These are phyloP conservation scores for Phyllosticta citriasiana DNA, from an alignment of 2,329 filamentous ascomycete genomes.

Conservation along the genomic window DNA sequence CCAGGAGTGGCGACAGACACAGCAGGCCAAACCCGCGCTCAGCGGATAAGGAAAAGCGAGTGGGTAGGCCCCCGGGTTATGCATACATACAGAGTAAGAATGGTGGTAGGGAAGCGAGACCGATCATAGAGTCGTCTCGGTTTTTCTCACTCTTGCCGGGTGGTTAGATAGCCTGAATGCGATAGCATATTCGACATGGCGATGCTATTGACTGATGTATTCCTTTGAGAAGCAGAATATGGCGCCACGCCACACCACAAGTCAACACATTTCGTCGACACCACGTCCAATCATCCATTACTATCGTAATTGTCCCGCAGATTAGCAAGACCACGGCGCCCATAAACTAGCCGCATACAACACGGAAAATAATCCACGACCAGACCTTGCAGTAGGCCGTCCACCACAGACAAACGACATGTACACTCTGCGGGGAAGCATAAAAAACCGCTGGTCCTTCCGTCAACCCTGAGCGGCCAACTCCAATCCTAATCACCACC, in stretches of 20 bases:
- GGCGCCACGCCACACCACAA: neutral
- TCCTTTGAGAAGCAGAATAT: neutral
- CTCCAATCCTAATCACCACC: neutral
- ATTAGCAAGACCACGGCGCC: neutral
- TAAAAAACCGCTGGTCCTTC: no score
- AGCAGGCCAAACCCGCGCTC: neutral
- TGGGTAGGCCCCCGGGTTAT: neutral
- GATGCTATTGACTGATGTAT: neutral
- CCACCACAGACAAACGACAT: no score
- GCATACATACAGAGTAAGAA: neutral
- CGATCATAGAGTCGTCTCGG: neutral
- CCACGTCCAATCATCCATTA: neutral
- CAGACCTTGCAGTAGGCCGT: no score
- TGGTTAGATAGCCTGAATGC: neutral
- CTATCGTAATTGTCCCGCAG: neutral
- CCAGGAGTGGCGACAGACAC: neutral
- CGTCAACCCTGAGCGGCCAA: no score
- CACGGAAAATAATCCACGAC: neutral
- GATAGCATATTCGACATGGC: neutral
- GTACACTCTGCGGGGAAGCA: no score
- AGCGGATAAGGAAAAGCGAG: neutral
- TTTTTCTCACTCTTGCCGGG: neutral
- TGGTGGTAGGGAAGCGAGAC: neutral
- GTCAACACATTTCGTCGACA: neutral
- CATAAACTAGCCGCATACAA: neutral